Conservation (phyloP, 148 eudicot species). For the Camellia japonica region DNA sequence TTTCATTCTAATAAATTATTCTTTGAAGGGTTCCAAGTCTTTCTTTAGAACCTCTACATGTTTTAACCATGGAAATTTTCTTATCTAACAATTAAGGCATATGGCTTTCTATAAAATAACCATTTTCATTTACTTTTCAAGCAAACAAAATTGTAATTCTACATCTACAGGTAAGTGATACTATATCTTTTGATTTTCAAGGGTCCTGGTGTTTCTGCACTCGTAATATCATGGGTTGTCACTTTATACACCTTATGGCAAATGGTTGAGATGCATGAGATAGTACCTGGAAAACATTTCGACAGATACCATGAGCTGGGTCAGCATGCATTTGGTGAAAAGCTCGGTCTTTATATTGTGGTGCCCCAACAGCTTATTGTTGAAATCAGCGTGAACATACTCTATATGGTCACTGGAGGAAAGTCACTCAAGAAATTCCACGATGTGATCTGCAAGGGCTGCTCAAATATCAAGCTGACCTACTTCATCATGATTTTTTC, state of each 20-base stretch:
- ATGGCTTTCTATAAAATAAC: no score
- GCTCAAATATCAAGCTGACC: constrained; percentile 35
- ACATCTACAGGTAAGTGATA: not conserved
- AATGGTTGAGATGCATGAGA: constrained; percentile 56
- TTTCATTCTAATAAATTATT: no score
- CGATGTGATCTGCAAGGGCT: constrained; percentile 16
- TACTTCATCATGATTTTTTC: constrained; percentile 47
- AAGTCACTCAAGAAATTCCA: constrained; percentile 37
- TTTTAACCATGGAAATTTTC: no score
- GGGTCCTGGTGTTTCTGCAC: constrained; percentile 41
- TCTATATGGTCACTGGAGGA: constrained; percentile 54
- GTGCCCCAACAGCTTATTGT: constrained; percentile 46
- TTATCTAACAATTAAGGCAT: no score
- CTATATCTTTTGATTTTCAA: constrained; percentile 9
- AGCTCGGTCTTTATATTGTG: constrained; percentile 42
- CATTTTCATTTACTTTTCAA: no score
- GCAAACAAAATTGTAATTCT: not conserved
- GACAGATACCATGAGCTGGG: constrained; percentile 54
- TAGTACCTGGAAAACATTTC: constrained; percentile 44
- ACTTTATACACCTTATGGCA: constrained; percentile 50
- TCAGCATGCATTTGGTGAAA: constrained; percentile 47
- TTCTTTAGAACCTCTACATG: no score
- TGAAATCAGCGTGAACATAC: constrained; percentile 35
- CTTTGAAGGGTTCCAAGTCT: no score
- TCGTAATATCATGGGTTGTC: constrained; percentile 44